Evolutionary conservation across 495 filamentous ascomycete species (phyloP), one percentile per base, ranked within the genome.

Genomic region (Lasiosphaeria miniovina): DNA sequence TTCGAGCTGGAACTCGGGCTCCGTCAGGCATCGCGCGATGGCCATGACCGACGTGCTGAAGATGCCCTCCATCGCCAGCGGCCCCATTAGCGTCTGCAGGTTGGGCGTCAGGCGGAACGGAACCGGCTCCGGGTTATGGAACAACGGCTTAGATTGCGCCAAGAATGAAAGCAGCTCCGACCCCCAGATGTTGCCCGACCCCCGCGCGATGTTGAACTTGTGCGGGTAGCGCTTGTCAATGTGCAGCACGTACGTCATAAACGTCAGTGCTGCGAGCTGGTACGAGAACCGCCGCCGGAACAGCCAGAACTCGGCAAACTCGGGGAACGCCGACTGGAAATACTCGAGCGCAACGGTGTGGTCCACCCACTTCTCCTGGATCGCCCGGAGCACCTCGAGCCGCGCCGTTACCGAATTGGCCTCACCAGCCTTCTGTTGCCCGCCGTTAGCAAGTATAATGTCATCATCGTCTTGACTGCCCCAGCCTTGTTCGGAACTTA

Each of bases 211-310:
- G 71, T 88, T 86, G 68, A 98, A 86, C 78, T 98, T 98, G 74
- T 93, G 90, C 4, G 95, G 95, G 66, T 90, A 97, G 57, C 95
- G 90, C 66, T 88, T 88, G 71, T 89, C 88, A 82, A 98, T 97
- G 78, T 91, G 90, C 77, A 99, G 89, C 60, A 95, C 88, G 70
- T 96, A 98, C 40, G 95, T 99, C 89, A 99, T 96, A 78, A 98
- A 99, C 11, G 93, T 96, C 57, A 97, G 82, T 3, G 92, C 87
- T n/a, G 94, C 92, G 52, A 96, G 86, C 74, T 98, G 94, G 75
- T 97, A 97, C 35, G 90, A 87, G 73, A 98, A 97, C 58, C 96
- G 91, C 52, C 92, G 86, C 48, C 93, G 87, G 88, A 99, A 99
- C 43, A 98, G 85, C 90, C 93, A 98, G 82, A 98, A 96, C 66